Base-by-base conservation (phyloP, 208 protist species). In the Jaenimonas drosophilae region DNA sequence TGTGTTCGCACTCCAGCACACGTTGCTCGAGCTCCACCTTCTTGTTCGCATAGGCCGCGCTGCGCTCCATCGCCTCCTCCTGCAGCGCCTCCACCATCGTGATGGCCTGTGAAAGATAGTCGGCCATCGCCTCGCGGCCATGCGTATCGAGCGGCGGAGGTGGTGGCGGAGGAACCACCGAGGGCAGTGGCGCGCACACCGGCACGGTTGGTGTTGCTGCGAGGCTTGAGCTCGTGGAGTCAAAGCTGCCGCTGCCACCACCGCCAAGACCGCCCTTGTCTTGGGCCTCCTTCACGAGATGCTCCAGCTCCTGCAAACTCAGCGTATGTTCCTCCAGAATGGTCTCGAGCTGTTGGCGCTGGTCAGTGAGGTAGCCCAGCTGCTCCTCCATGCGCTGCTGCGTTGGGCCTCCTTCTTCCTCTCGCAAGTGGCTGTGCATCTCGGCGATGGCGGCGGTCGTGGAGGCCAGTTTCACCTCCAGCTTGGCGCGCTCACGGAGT, bases 231-330 rank as follows among this genome's bases (percentile, higher is more conserved):
- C 36, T 19, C 33, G 27, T 29, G 7, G 28, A 19, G 11, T 11
- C n/a, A n/a, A 20, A 7, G 24, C 40, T 30, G 30, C 26, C 21
- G n/a, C 14, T 25, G 25, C 20, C 37, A 7, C 21, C 19, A 11
- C 33, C 31, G 23, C 21, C 31, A 34, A 29, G 14, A 27, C 44
- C 49, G 43, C 49, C 52, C 17, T 62, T 65, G 11, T 67, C 58
- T 53, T 82, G 69, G 17, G 84, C 49, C 49, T 70, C 58, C 26
- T 79, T 62, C 12, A 91, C 65, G 11, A 91, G 61, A 29, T 61
- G 48, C 56, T 82, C 71, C 14, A 91, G 49, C 53, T 84, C 59
- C 57, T 83, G 71, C 21, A 91, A 36, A 2, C 75, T 79, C 31
- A 47, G 65, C 11, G 62, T 71, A 42, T 87, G 67, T 44, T 72